Base-by-base conservation (phyloP, 305 asterid species). In the Striga hermonthica region DNA sequence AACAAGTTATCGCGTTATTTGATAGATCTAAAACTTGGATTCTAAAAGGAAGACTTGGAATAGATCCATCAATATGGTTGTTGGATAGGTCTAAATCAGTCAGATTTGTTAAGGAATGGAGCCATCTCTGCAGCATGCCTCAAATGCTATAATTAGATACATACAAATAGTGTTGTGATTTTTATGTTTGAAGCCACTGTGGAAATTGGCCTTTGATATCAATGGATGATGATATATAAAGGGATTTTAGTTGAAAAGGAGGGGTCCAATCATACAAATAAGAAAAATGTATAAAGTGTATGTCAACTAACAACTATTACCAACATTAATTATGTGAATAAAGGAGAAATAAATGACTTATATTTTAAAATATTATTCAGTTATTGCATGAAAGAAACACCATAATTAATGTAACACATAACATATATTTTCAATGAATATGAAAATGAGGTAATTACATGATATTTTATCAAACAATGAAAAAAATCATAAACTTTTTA, bases 161-260 rank as follows among this genome's bases (percentile, higher is more conserved):
- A 57, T 9, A 15, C 13, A 67, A 36, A 1, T 0, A 0, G 13
- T 7, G 1, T 9, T 56, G 49, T 14, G 44, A 16, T 6, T 34
- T 70, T 9, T 69, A 68, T n/a, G 39, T 31, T 11, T n/a, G 67
- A 15, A 68, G 52, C 72, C 72, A 67, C 6, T 47, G 16, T 38
- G 73, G 73, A 16, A 69, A 61, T 13, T 22, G 74, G 34, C 68
- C 74, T 69, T 35, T 69, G 1, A 70, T 41, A 1, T 62, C n/a
- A n/a, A n/a, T 8, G 58, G 14, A 11, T 13, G 64, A 62, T 52
- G 0, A 1, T 16, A 70, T 31, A 0, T 0, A 0, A 6, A 70
- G 47, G 5, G 0, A 0, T 40, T 34, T 12, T 13, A 70, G 45
- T 62, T 43, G 64, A 13, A 62, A 70, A 70, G 41, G 64, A 52